Base-by-base conservation (phyloP, 305 asterid genomes). In the Fraxinus latifolia region DNA sequence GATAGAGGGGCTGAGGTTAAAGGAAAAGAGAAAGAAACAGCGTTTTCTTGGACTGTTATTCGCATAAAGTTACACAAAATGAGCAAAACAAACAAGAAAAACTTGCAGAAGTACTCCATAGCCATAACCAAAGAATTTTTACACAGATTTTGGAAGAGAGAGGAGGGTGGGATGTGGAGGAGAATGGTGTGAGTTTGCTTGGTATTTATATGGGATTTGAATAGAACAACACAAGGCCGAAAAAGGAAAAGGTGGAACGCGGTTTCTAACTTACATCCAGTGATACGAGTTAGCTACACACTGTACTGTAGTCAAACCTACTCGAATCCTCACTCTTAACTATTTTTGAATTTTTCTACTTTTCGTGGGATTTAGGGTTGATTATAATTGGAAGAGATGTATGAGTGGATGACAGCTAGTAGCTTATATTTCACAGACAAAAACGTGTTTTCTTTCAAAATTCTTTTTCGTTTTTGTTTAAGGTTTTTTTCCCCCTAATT, bases 21-120 rank as follows among this genome's bases (percentile, higher is more conserved):
- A 4, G 94, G 92, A 36, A 94, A 86, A 29, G 94, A 90, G 33
- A 84, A 50, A 14, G 93, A 88, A 60, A 87, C n/a, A 0, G 79
- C 19, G 33, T 29, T 42, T 65, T 83, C 58, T 42, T 89, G 85
- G 5, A 44, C 2, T 15, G 91, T 81, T 5, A 81, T 80, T 76
- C 58, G 77, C 72, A 86, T 23, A 25, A 36, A 82, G 80, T 27
- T 60, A 76, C 37, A 5, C 21, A 68, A 75, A 17, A 86, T 55
- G 68, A 86, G 78, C 9, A 82, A 19, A 14, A 86, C 71, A 65
- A 80, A 27, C 21, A 60, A 74, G 74, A 77, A 12, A 15, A 76
- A 32, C 12, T 5, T 47, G 74, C 73, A 9, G 17, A 0, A 74
- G 73, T 83, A 71, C 29, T 91, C 89, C 0, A 9, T 17, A 44